phyloP scores from a whole-genome alignment of 2,329 filamentous ascomycete species.

The Aspergillus fischeri region DNA sequence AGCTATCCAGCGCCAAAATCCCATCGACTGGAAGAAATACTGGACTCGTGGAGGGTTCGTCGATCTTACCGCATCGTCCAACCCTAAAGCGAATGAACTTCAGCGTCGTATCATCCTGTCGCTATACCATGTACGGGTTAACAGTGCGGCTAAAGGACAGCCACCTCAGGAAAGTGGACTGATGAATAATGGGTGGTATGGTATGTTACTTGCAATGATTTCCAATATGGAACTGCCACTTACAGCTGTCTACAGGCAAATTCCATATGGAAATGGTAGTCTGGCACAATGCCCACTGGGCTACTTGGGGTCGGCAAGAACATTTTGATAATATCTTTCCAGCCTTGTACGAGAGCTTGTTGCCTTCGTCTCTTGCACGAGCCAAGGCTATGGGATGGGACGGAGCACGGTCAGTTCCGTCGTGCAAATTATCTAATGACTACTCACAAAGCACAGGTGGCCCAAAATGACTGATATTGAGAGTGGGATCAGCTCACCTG shows the following conservation, averaged over 20 bases:
- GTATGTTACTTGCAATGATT: not conserved
- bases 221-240: not conserved
- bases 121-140: conserved; percentile 12
- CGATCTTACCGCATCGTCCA: conserved; percentile 8
- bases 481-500: conserved; percentile 11
- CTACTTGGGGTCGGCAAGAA: conserved; percentile 13
- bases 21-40: conserved; percentile 7
- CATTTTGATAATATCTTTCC: conserved; percentile 12
- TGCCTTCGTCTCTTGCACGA: conserved; percentile 7
- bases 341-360: conserved; percentile 5
- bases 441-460: conserved; percentile 3
- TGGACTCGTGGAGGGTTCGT: conserved; percentile 12
- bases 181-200: conserved; percentile 18
- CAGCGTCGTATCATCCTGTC: conserved; percentile 14
- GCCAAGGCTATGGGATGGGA: conserved; percentile 13
- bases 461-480: conserved; percentile 15
- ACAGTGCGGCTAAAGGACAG: conserved; percentile 12
- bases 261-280: conserved; percentile 18
- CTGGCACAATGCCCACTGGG: conserved; percentile 16
- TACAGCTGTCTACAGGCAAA: conserved; percentile 1
- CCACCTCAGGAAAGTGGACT: conserved; percentile 14
- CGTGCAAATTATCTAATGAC: not conserved
- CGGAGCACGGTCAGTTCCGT: conserved; percentile 5
- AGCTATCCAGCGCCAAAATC: not conserved
- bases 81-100: conserved; percentile 10